phyloP scores from a whole-genome alignment of 495 filamentous ascomycete genomes.

The Aspergillus kassunensis region DNA sequence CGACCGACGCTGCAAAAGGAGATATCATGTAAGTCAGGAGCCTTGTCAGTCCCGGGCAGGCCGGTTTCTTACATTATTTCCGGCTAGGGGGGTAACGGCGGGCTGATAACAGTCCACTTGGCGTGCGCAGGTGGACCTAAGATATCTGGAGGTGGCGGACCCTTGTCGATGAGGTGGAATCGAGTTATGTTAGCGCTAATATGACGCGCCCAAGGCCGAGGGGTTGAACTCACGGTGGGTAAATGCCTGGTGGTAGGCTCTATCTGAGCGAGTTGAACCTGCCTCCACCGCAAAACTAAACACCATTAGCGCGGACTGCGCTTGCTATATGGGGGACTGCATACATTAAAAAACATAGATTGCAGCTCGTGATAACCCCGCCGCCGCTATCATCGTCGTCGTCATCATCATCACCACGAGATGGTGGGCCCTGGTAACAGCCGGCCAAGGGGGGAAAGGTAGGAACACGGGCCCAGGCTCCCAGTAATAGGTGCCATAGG shows the following conservation, averaged over 20 bases:
- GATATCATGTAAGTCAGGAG: background rate
- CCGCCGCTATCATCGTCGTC: background rate
- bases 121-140: background rate
- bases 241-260: slow-evolving; percentile 1
- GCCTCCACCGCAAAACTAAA: background rate
- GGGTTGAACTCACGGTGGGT: background rate
- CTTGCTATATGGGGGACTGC: background rate
- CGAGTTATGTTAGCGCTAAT: background rate
- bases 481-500: background rate
- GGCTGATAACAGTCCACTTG: background rate
- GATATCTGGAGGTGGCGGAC: background rate
- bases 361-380: background rate
- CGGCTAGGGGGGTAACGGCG: background rate
- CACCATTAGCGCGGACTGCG: background rate
- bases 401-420: background rate
- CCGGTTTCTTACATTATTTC: background rate
- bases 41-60: background rate
- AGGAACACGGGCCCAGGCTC: background rate
- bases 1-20: background rate
- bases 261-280: background rate
- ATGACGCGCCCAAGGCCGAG: background rate
- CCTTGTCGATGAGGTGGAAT: too few relatives aligned
- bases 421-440: background rate
- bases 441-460: background rate
- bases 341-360: slow-evolving; percentile 2